phyloP scores from a whole-genome alignment of 768 basidiomycete genomes.

The Suillus lakei region DNA sequence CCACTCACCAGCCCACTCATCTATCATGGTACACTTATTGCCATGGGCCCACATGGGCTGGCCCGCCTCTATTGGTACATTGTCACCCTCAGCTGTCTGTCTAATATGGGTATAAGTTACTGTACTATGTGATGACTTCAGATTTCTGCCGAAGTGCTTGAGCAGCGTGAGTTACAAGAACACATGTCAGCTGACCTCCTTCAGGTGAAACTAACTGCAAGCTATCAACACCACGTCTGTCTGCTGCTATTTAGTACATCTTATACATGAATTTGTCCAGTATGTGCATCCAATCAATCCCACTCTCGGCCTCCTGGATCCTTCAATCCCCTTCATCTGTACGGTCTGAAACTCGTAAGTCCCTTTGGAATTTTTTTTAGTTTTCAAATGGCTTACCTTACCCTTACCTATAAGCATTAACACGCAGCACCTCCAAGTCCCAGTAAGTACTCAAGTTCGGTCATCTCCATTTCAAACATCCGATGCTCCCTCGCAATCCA shows the following conservation, averaged over 20 bases:
- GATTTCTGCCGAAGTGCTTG: no score
- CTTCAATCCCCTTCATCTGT: neutral
- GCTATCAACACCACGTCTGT: no score
- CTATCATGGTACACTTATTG: neutral
- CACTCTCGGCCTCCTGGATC: no score
- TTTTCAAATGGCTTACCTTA: neutral
- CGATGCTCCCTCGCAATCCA: neutral
- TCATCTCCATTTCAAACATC: neutral
- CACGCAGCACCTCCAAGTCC: neutral
- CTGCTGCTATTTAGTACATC: no score
- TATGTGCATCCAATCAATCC: no score
- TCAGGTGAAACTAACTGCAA: no score
- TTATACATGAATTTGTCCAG: slow-evolving; percentile 23
- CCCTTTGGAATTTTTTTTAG: neutral
- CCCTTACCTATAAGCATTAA: no score
- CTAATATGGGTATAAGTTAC: neutral
- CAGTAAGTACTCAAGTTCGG: neutral
- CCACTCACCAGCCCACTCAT: neutral
- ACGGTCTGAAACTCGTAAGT: neutral
- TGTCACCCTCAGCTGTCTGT: neutral
- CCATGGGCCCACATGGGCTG: neutral
- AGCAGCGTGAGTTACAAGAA: no score
- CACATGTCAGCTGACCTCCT: no score
- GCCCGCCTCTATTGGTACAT: neutral
- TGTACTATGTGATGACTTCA: no score